Evolutionary conservation across 805 yeast genomes (phyloP), one percentile per base, ranked within the genome.

Genomic region (Metschnikowia lochheadii): DNA sequence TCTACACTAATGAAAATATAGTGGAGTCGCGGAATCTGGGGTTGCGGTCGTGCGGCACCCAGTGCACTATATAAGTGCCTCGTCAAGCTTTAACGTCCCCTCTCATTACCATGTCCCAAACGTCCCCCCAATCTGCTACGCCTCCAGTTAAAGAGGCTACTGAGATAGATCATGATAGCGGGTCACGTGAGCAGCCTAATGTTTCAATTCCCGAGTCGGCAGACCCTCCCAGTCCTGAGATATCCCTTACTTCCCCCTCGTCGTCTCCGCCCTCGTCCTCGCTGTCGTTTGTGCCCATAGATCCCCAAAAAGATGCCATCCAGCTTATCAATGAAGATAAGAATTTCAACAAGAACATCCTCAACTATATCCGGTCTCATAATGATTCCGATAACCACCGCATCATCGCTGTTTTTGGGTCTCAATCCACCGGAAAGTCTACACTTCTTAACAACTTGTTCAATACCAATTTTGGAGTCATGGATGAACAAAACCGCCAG

Each of bases 351-450:
- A 21, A 20, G n/a, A 46, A 33, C 14, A 48, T 58, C 23, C 49
- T 55, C 53, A 54, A 48, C 20, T 57, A 58, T 42, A 50, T 58
- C 36, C 20, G 21, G 23, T 35, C 34, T 36, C 23, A 23, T 15
- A 34, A 48, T 5, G 18, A 20, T 18, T 64, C 70, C 49, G 71
- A 85, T 49, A 76, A 85, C 58, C 91, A 92, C 71, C 96, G 94
- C 66, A 83, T 94, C 17, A 88, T 94, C 3, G 85, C 98, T 0
- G 99, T 94, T 36, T 94, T 94, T 74, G 99, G 99, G 5, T 89
- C 97, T 0, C 99, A 94, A 65, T 86, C 96, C 3, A 90, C 97
- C 4, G 99, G 99, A 48, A 94, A 94, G 68, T 89, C 97, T 1
- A 94, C 99, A 0, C 76, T 94, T 51, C 76, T 94, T 60, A 94